Percentiles rank a stretch among this genome's conserved stretches.
These are phyloP conservation scores for Exophiala sideris DNA, from an alignment of 2,329 filamentous ascomycete species.

Conservation along the genomic window DNA sequence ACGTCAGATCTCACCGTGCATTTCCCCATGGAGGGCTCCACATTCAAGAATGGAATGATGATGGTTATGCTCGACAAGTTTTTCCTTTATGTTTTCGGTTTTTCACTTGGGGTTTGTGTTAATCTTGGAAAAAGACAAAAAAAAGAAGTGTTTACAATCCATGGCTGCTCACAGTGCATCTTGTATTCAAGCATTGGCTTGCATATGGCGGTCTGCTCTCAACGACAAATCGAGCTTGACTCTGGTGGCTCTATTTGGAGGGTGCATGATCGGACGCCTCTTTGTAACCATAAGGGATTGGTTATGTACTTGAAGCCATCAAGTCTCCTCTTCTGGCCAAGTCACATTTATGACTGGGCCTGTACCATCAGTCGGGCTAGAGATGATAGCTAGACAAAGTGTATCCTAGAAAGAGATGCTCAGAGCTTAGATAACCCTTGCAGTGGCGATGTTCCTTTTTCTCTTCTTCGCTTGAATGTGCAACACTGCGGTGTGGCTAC, in stretches of 20 bases:
- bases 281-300: conserved; percentile 10
- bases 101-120: background rate
- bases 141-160: conserved; percentile 6
- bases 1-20: conserved; percentile 8
- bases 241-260: background rate
- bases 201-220: background rate
- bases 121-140: background rate
- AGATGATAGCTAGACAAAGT: conserved; percentile 18
- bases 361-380: conserved; percentile 21
- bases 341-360: conserved; percentile 2
- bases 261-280: background rate
- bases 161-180: background rate
- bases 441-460: too few species aligned
- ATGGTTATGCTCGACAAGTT: conserved; percentile 15
- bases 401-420: conserved; percentile 10
- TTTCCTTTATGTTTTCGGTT: conserved; percentile 9
- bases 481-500: too few species aligned
- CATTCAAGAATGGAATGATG: conserved; percentile 2
- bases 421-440: background rate
- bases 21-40: too few species aligned
- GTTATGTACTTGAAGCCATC: conserved; percentile 14
- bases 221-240: background rate
- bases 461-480: too few species aligned
- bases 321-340: conserved; percentile 12
- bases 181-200: conserved; percentile 10